Evolutionary conservation across 306 rosid genomes (phyloP), one percentile per base, ranked within the genome.

Genomic region (Quercus variabilis): DNA sequence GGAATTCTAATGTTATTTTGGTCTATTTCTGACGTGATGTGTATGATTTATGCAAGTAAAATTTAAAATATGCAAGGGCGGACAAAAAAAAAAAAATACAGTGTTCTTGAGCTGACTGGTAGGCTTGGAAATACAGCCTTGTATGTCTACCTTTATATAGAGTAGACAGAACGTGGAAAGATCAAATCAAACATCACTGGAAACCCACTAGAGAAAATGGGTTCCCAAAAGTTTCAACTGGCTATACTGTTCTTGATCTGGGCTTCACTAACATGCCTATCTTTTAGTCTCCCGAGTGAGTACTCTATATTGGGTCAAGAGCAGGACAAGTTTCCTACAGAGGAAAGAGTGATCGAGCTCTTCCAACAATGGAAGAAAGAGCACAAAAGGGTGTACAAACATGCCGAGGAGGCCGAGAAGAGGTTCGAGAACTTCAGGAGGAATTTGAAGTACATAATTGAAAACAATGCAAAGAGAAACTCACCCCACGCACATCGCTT

Each of bases 351-450:
- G 18, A 76, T 86, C 62, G 92, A 93, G 80, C 65, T 93, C n/a
- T 91, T 93, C 78, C 88, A 83, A 67, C 60, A 28, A 17, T 91
- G 97, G 97, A 91, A 74, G 82, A 55, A 75, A 83, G 82, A 88
- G 71, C 88, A 88, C 80, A 60, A 19, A 28, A 91, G 74, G 84
- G 75, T 77, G n/a, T 92, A 92, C 79, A 65, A 5, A 35, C 82
- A 85, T 35, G 80, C 75, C 1, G 96, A 86, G 77, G 96, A 93
- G 79, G 84, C 57, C 14, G 79, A 79, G 73, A 31, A 52, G 75
- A 89, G 91, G 89, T 87, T 91, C 19, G 87, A 87, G 84, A 89
- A 77, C 77, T 93, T 93, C 88, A 87, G 90, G 89, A 84, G 79
- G 81, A 93, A 89, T 26, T 75, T 93, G 80, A 91, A 78, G 26